phyloP scores from a whole-genome alignment of 108 stramenopile species.

The Cylindrotheca fusiformis region DNA sequence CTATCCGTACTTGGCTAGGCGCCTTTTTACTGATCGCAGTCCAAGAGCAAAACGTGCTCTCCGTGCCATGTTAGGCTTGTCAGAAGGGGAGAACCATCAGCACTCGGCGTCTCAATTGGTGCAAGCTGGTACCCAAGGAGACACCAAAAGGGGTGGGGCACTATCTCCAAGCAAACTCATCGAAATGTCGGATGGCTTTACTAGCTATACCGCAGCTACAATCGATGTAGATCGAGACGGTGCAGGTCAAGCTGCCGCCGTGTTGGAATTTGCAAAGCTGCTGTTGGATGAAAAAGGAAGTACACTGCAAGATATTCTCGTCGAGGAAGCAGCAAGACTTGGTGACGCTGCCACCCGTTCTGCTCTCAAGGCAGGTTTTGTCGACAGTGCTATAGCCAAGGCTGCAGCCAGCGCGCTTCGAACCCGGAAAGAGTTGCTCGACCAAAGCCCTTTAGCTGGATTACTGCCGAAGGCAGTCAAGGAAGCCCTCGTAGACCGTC shows the following conservation, averaged over 20 bases:
- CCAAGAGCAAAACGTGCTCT: conserved; percentile 80
- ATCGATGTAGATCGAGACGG: conserved; percentile 68
- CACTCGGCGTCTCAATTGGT: conserved; percentile 40
- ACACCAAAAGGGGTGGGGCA: conserved; percentile 1
- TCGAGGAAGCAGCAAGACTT: conserved; percentile 70
- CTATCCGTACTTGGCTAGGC: conserved; percentile 81
- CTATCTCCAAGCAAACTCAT: conserved; percentile 64
- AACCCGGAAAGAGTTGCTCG: conserved; percentile 47
- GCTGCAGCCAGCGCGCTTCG: conserved; percentile 42
- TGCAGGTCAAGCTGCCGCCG: conserved; percentile 51
- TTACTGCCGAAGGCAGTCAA: conserved; percentile 56
- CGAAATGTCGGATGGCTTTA: conserved; percentile 84
- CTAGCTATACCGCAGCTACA: conserved; percentile 81
- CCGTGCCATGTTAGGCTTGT: conserved; percentile 74
- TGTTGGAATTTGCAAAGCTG: conserved; percentile 67
- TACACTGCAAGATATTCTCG: conserved; percentile 67
- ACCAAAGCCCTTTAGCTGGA: conserved; percentile 27
- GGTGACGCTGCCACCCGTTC: conserved; percentile 66
- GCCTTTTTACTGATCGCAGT: conserved; percentile 83
- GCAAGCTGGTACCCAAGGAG: background rate
- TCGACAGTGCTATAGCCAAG: conserved; percentile 62
- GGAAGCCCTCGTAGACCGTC: conserved; percentile 48
- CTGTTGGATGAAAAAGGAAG: conserved; percentile 65
- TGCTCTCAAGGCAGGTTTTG: conserved; percentile 49
- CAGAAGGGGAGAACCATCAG: conserved; percentile 31